phyloP scores from a whole-genome alignment of 345 rosid genomes.

The Eucalyptus melliodora region DNA sequence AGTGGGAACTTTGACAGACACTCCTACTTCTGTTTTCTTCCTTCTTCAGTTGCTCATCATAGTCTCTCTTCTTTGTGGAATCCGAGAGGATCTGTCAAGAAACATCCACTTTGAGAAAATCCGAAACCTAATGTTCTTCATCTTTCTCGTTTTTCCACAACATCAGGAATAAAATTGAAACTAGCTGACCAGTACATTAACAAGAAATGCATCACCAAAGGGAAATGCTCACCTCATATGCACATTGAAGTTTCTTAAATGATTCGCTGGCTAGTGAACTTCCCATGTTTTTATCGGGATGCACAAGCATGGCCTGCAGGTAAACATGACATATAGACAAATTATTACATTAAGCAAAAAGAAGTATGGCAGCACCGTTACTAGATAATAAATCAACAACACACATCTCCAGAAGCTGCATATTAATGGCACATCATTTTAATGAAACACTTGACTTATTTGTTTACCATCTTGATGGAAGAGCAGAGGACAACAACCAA shows the following conservation, averaged over 20 bases:
- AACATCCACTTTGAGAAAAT: neutral
- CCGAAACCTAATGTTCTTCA: neutral
- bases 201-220: neutral
- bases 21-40: slow-evolving; percentile 68
- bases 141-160: neutral
- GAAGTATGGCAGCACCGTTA: neutral
- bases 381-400: neutral
- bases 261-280: slow-evolving; percentile 91
- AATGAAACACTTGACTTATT: neutral
- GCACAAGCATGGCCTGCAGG: slow-evolving; percentile 94
- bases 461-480: neutral
- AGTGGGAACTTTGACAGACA: slow-evolving; percentile 54
- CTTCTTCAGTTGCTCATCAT: slow-evolving; percentile 81
- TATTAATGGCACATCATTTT: neutral
- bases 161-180: neutral
- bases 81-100: slow-evolving; percentile 78
- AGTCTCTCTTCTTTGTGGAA: slow-evolving; percentile 72
- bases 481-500: neutral
- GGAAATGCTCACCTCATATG: slow-evolving; percentile 62
- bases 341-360: neutral
- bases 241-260: slow-evolving; percentile 95
- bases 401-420: neutral
- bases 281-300: slow-evolving; percentile 99
- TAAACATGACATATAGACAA: neutral
- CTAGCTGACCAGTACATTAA: neutral